These are phyloP conservation scores for Candida adriatica DNA, from an alignment of 805 yeast genomes.

Conservation along the genomic window DNA sequence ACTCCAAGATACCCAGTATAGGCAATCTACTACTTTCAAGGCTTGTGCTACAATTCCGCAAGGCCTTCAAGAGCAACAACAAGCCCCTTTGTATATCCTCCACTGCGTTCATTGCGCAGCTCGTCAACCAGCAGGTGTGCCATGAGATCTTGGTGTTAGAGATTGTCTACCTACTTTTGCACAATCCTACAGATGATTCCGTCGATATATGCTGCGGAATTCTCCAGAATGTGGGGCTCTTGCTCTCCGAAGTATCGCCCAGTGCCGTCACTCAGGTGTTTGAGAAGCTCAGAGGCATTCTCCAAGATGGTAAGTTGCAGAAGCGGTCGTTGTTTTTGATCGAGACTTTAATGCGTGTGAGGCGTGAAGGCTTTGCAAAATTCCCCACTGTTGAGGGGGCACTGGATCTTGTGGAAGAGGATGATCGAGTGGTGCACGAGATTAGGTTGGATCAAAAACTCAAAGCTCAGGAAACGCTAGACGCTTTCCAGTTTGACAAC, in stretches of 20 bases:
- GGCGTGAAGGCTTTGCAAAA: constrained; percentile 37
- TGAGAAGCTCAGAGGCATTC: constrained; percentile 52
- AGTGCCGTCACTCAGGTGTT: constrained; percentile 43
- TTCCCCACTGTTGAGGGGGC: constrained; percentile 35
- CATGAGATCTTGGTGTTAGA: constrained; percentile 51
- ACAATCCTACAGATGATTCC: constrained; percentile 45
- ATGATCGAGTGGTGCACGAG: constrained; percentile 51
- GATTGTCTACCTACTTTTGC: constrained; percentile 39
- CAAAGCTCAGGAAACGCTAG: constrained; percentile 38
- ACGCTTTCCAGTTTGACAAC: constrained; percentile 44
- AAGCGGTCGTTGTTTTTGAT: constrained; percentile 38
- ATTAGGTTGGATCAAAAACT: constrained; percentile 47
- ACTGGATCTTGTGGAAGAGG: constrained; percentile 58
- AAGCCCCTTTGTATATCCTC: constrained; percentile 36
- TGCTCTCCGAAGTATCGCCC: constrained; percentile 35
- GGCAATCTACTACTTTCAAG: constrained; percentile 54
- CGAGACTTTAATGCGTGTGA: constrained; percentile 43
- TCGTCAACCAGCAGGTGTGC: constrained; percentile 56
- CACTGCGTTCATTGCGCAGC: constrained; percentile 47
- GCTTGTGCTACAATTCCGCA: constrained; percentile 51
- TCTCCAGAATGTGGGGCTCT: constrained; percentile 45
- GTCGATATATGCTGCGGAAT: constrained; percentile 48
- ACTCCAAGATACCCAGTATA: constrained; percentile 60
- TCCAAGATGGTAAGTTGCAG: constrained; percentile 46
- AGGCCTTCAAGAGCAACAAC: constrained; percentile 42